A percentile compares a stretch with the other conserved stretches of the same genome.
These are phyloP conservation scores for Pichia gijzeniarum DNA, from an alignment of 805 yeast species.

Conservation along the genomic window DNA sequence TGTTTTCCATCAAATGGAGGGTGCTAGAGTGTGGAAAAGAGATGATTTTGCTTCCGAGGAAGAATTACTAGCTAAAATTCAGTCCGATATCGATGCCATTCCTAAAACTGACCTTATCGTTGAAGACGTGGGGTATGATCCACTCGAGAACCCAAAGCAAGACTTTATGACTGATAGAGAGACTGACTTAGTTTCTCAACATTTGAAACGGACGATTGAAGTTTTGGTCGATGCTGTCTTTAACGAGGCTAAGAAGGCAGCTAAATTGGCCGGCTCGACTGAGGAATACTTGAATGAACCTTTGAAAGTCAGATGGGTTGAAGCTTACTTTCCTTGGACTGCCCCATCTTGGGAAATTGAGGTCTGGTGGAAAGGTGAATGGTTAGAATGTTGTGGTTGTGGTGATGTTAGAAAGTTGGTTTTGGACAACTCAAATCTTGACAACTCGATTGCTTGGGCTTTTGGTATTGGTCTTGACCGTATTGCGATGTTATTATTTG, in stretches of 20 bases:
- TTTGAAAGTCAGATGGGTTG: constrained; percentile 86
- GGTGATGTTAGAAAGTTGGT: constrained; percentile 84
- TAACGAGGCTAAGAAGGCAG: constrained; percentile 58
- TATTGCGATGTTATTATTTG: constrained; percentile 91
- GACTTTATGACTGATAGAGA: constrained; percentile 64
- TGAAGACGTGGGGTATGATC: constrained; percentile 59
- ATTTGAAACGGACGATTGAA: constrained; percentile 83
- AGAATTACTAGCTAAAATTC: constrained; percentile 37
- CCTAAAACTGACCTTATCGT: constrained; percentile 68
- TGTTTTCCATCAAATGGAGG: constrained; percentile 97
- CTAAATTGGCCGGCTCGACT: constrained; percentile 52
- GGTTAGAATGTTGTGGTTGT: constrained; percentile 97
- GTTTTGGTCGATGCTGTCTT: constrained; percentile 77
- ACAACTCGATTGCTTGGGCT: constrained; percentile 85
- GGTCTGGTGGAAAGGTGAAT: constrained; percentile 97
- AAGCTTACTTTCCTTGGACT: constrained; percentile 97
- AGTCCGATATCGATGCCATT: constrained; percentile 54
- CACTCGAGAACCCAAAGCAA: constrained; percentile 71
- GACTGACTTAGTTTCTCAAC: constrained; percentile 61
- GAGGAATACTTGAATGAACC: constrained; percentile 65
- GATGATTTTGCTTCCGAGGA: constrained; percentile 29
- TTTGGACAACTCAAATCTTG: constrained; percentile 61
- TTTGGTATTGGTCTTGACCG: constrained; percentile 95
- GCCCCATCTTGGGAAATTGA: constrained; percentile 98
- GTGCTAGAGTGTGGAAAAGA: constrained; percentile 80